These are phyloP conservation scores for Verbena officinalis DNA, from an alignment of 257 asterid genomes.

Conservation along the genomic window DNA sequence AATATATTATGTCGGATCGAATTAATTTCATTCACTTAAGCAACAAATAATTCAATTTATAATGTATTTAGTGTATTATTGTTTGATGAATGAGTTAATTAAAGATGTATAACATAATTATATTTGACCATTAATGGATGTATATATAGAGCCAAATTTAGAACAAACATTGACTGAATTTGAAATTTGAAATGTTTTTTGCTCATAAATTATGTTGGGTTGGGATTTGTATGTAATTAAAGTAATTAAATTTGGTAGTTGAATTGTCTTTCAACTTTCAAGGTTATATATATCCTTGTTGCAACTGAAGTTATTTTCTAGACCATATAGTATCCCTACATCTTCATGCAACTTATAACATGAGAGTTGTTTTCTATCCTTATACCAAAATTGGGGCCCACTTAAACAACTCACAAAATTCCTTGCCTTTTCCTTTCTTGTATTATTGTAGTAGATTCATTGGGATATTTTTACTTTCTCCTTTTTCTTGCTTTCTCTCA, in stretches of 20 bases:
- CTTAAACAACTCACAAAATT: conserved; percentile 26
- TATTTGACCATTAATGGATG: no score
- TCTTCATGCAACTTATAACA: no score
- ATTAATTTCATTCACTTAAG: no score
- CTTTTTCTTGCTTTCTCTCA: conserved; percentile 24
- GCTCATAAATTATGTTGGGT: not conserved
- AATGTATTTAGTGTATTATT: no score
- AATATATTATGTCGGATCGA: no score
- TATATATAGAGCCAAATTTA: no score
- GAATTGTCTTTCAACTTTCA: not conserved
- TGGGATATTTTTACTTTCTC: conserved; percentile 17
- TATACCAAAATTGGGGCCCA: conserved; percentile 22
- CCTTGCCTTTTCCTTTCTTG: conserved; percentile 6
- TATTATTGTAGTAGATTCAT: conserved; percentile 7
- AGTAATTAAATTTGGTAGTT: conserved; percentile 17
- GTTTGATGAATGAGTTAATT: no score
- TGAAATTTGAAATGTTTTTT: no score
- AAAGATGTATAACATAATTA: no score
- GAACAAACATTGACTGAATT: no score
- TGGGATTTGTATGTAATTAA: no score
- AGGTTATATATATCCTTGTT: not conserved
- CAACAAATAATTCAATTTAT: no score
- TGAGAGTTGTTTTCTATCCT: conserved; percentile 14
- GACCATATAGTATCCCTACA: not conserved
- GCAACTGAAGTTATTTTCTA: not conserved